Percentiles rank a stretch among this genome's conserved stretches.
These are phyloP conservation scores for Trichoderma hamatum DNA, from an alignment of 2,329 filamentous ascomycete species.

Conservation along the genomic window DNA sequence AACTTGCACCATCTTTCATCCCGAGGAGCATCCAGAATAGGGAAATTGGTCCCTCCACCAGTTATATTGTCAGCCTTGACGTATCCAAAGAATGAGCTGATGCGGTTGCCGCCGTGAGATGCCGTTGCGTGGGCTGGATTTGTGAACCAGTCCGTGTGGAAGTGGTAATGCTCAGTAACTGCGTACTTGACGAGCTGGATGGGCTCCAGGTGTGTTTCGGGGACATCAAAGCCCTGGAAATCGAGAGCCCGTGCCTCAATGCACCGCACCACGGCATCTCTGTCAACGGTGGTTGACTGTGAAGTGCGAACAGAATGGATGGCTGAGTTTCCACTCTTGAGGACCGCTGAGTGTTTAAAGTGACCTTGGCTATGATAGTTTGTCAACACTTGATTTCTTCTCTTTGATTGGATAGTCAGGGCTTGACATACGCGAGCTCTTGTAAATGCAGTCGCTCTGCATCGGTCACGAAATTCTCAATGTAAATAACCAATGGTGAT, in stretches of 20 bases:
- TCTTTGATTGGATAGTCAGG: background rate
- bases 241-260: slow-evolving; percentile 51
- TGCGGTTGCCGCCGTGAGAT: slow-evolving; percentile 48
- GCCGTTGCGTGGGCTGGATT: slow-evolving; percentile 44
- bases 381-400: background rate
- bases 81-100: slow-evolving; percentile 53
- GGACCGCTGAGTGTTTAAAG: slow-evolving; percentile 50
- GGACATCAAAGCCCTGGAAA: slow-evolving; percentile 49
- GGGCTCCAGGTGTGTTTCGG: slow-evolving; percentile 47
- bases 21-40: slow-evolving; percentile 44
- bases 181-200: slow-evolving; percentile 54
- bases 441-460: slow-evolving; percentile 48
- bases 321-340: slow-evolving; percentile 40
- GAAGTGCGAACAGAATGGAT: slow-evolving; percentile 48
- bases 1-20: slow-evolving; percentile 48
- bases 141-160: slow-evolving; percentile 57
- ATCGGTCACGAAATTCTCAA: slow-evolving; percentile 50
- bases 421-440: slow-evolving; percentile 44
- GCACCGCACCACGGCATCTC: slow-evolving; percentile 49
- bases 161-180: slow-evolving; percentile 50
- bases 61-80: slow-evolving; percentile 47
- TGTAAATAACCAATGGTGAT: slow-evolving; percentile 54
- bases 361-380: slow-evolving; percentile 41
- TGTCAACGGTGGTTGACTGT: slow-evolving; percentile 47
- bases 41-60: slow-evolving; percentile 55